Conservation (phyloP, 1,284 basidiomycete genomes). For the Leccinum subatratum region DNA sequence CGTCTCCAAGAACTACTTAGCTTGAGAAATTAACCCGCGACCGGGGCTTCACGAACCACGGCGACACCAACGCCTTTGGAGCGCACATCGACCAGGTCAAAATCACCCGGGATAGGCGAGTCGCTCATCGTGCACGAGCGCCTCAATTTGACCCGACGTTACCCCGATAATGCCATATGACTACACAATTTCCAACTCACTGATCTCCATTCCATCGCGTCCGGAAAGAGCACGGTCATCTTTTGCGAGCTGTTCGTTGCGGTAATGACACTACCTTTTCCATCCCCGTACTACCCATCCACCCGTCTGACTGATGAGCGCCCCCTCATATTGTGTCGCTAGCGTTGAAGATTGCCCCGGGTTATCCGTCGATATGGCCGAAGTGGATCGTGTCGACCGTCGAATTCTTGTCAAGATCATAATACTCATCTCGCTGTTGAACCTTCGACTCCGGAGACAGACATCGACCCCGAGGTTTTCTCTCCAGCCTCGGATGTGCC, state of each 20-base stretch:
- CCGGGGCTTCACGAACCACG: constrained; percentile 36
- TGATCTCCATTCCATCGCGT: constrained; percentile 46
- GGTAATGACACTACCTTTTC: constrained; percentile 41
- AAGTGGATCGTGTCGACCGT: constrained; percentile 66
- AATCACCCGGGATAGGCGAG: constrained; percentile 83
- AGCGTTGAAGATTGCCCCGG: constrained; percentile 66
- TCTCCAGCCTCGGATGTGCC: constrained; percentile 65
- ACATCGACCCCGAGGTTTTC: constrained; percentile 51
- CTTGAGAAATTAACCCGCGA: no score
- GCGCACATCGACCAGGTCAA: constrained; percentile 89
- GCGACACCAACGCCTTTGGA: constrained; percentile 81
- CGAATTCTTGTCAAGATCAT: constrained; percentile 54
- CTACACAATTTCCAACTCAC: constrained; percentile 64
- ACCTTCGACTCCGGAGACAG: constrained; percentile 35
- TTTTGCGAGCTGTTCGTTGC: constrained; percentile 59
- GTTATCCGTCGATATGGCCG: constrained; percentile 53
- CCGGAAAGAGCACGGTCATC: constrained; percentile 60
- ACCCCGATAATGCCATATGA: constrained; percentile 46
- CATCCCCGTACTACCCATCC: neutral
- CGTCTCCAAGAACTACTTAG: constrained; percentile 51
- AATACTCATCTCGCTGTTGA: constrained; percentile 54
- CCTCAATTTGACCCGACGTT: constrained; percentile 12
- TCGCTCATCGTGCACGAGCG: constrained; percentile 4
- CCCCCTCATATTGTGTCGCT: constrained; percentile 60
- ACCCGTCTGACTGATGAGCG: constrained; percentile 2